Conservation (phyloP, 768 basidiomycete genomes). For the Amanita thiersii region DNA sequence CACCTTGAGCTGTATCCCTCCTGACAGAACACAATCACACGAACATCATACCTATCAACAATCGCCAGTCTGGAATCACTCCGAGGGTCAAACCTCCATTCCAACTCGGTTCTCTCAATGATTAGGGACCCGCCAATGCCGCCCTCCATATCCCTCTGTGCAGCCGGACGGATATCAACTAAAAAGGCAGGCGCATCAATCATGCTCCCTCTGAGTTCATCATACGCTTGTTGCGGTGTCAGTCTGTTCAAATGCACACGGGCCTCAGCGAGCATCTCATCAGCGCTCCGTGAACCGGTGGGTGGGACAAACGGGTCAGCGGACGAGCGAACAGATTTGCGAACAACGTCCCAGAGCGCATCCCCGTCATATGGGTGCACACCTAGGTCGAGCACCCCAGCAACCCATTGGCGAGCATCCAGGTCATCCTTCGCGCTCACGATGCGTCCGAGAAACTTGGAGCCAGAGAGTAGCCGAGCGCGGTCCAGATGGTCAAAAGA, state of each 20-base stretch:
- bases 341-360: constrained; percentile 65
- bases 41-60: constrained; percentile 67
- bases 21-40: constrained; percentile 68
- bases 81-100: constrained; percentile 77
- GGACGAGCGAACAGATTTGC: constrained; percentile 49
- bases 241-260: constrained; percentile 61
- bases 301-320: constrained; percentile 59
- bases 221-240: constrained; percentile 49
- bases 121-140: constrained; percentile 60
- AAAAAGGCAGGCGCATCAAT: constrained; percentile 58
- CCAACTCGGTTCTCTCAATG: constrained; percentile 69
- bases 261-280: constrained; percentile 46
- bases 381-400: constrained; percentile 46
- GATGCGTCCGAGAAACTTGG: constrained; percentile 66
- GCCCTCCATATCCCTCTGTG: constrained; percentile 50
- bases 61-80: constrained; percentile 49
- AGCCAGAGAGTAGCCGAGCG: constrained; percentile 52
- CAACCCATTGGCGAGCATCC: constrained; percentile 24
- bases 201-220: constrained; percentile 45
- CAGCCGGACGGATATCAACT: constrained; percentile 68
- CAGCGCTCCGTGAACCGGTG: constrained; percentile 53
- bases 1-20: constrained; percentile 60
- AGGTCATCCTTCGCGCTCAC: constrained; percentile 23
- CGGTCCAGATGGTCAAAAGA: constrained; percentile 52
- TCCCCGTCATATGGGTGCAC: constrained; percentile 50